Conservation (phyloP, 306 rosid genomes). For the Rubus parviflorus region DNA sequence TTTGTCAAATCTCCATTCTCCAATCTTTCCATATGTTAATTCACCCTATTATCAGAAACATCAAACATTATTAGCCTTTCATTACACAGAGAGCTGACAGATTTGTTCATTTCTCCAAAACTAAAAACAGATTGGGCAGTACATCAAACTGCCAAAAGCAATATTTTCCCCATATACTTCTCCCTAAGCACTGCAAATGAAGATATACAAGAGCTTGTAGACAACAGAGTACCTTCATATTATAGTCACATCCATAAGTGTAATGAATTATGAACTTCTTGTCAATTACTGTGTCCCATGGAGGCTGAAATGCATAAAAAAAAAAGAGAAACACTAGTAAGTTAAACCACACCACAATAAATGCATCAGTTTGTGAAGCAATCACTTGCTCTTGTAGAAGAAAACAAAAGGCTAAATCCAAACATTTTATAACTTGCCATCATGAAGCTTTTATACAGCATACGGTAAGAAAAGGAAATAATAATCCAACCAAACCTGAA, state of each 20-base stretch:
- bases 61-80: slow-evolving; percentile 19
- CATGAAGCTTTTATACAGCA: neutral
- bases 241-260: slow-evolving; percentile 93
- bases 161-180: neutral
- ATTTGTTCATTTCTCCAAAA: slow-evolving; percentile 6
- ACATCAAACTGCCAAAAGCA: neutral
- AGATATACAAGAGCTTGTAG: slow-evolving; percentile 13
- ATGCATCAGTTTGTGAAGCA: neutral
- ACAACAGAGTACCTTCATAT: slow-evolving; percentile 65
- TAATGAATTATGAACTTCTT: slow-evolving; percentile 79
- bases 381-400: neutral
- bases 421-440: slow-evolving; percentile 2
- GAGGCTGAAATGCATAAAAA: slow-evolving; percentile 63
- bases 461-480: neutral
- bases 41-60: slow-evolving; percentile 59
- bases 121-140: neutral
- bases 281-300: slow-evolving; percentile 82
- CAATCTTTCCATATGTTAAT: slow-evolving; percentile 87
- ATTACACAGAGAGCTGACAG: slow-evolving; percentile 5
- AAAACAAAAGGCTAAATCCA: neutral
- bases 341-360: slow-evolving; percentile 10
- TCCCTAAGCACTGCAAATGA: neutral
- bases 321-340: slow-evolving; percentile 27
- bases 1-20: slow-evolving; percentile 99
- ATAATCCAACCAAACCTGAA: slow-evolving; percentile 68